These are phyloP conservation scores for Bruguiera hainesii DNA, from an alignment of 441 rosid species.

Conservation along the genomic window DNA sequence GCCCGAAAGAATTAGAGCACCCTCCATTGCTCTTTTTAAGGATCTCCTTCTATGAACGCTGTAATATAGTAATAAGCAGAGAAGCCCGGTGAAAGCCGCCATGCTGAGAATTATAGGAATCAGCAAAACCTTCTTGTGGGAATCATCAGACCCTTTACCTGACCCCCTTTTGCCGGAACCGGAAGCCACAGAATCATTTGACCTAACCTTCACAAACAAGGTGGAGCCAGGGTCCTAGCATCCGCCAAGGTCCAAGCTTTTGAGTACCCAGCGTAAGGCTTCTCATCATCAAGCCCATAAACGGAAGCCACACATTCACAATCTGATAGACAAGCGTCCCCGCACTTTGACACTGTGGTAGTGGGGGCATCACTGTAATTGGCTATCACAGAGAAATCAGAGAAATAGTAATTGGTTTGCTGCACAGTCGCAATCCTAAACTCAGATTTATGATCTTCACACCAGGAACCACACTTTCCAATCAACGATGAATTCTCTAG, in stretches of 20 bases:
- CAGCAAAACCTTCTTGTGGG: constrained; percentile 43
- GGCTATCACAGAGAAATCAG: constrained; percentile 52
- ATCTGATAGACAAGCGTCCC: constrained; percentile 67
- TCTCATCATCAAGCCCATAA: constrained; percentile 80
- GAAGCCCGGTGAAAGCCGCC: constrained; percentile 55
- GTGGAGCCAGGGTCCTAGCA: constrained; percentile 74
- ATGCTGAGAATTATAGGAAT: constrained; percentile 63
- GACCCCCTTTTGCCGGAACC: constrained; percentile 13
- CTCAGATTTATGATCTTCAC: constrained; percentile 28
- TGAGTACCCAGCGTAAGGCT: constrained; percentile 82
- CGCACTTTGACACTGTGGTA: constrained; percentile 52
- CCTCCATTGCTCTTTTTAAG: constrained; percentile 49
- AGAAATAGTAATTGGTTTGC: constrained; percentile 76
- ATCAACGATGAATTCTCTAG: constrained; percentile 41
- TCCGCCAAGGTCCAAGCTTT: constrained; percentile 73
- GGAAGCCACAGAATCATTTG: constrained; percentile 35
- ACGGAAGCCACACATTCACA: constrained; percentile 87
- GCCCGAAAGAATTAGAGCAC: constrained; percentile 51
- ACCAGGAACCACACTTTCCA: constrained; percentile 37
- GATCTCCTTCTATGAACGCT: constrained; percentile 51
- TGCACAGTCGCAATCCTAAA: constrained; percentile 47
- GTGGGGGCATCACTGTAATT: constrained; percentile 62
- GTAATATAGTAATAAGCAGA: constrained; percentile 59
- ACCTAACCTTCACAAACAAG: constrained; percentile 58
- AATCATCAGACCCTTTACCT: constrained; percentile 24